Evolutionary conservation across 495 filamentous ascomycete genomes (phyloP), one percentile per base, ranked within the genome.

Genomic region (Pyrenula aspistea): DNA sequence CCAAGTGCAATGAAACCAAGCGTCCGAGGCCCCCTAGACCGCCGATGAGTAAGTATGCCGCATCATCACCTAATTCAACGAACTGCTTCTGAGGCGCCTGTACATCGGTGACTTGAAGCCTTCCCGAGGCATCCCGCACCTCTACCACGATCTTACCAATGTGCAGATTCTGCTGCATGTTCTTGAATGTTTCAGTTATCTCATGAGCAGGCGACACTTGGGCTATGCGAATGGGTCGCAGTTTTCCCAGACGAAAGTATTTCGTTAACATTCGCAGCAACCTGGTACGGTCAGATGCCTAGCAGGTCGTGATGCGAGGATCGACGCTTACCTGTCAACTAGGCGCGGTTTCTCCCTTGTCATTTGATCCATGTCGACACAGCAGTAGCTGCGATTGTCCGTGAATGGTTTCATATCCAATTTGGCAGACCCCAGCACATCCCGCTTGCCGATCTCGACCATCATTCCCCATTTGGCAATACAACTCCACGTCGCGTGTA

Each of bases 11-110:
- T 0, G 77, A 65, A 49, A 85, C 67, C 57, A 73, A 76, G 49
- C 79, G 70, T 15, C 82, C 83, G 1, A 87, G 68, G 25, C 83
- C 83, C n/a, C 83, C 83, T 1, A 83, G 76, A 24, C 83, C 80
- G 15, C 83, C 81, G 50, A 82, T 71, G 10, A 87, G 63, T 21
- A 87, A 64, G 60, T 86, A 86, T 2, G 75, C 72, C 0, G 71
- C 77, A 60, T 82, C 68, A 15, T 15, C 8, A 8, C 8, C 8
- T 42, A 42, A 42, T 8, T 4, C 4, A 2, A 57, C 56, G 1
- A 59, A 60, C 22, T 60, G 58, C 19, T 10, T n/a, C 23, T 15
- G 25, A 2, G 50, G 24, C 57, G 8, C 20, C 10, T 8, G 50
- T 10, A 54, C 1, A 64, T 63, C 23, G 2, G 58, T 57, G 1